Conservation (phyloP, 805 yeast genomes). For the Maudiozyma serrabonitensis region DNA sequence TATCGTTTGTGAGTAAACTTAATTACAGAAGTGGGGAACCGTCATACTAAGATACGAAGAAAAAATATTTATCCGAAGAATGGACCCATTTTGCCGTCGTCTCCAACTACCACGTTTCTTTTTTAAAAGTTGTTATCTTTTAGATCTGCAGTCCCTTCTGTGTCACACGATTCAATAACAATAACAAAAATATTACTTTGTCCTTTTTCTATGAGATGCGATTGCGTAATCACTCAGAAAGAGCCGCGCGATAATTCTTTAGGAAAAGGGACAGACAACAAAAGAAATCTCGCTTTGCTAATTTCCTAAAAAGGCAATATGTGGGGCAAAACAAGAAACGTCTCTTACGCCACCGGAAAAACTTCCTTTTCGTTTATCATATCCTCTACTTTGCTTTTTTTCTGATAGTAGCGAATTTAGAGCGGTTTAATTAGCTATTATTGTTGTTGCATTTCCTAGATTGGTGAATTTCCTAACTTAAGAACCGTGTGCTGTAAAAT, state of each 20-base stretch:
- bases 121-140: too few species aligned
- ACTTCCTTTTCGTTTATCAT: background rate
- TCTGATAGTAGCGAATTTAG: too few species aligned
- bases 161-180: background rate
- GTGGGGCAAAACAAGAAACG: background rate
- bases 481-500: too few species aligned
- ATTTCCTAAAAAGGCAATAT: background rate
- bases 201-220: background rate
- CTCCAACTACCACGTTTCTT: too few species aligned
- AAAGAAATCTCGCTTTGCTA: background rate
- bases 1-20: background rate
- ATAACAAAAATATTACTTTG: background rate
- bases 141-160: background rate
- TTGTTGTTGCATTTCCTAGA: too few species aligned
- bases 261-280: background rate
- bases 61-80: background rate
- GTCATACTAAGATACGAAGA: background rate
- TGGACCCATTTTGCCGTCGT: background rate
- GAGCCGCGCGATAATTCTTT: background rate
- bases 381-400: too few species aligned
- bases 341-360: background rate
- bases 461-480: too few species aligned
- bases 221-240: background rate
- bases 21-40: background rate
- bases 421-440: background rate